Base-by-base conservation (phyloP, 2,329 filamentous ascomycete species). In the Calonectria pseudoreteaudii region DNA sequence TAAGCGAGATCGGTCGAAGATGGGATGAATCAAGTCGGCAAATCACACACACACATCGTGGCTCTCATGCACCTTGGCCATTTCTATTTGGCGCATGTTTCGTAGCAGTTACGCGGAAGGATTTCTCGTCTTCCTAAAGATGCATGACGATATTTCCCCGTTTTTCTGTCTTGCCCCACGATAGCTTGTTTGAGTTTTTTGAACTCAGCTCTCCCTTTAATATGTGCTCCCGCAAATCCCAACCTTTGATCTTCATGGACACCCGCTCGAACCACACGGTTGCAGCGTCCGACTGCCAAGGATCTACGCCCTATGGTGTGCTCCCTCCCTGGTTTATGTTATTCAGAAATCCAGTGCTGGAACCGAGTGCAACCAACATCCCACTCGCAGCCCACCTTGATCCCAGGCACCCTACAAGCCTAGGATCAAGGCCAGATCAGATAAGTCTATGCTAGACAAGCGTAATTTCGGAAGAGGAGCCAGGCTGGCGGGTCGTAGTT, bases 391-490 rank as follows among this genome's bases (percentile, higher is more conserved):
- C n/a, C 71, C 58, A 41, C 28, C 38, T n/a, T 31, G 10, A 16
- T 31, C 31, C 41, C 34, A 65, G 47, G 36, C 66, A 41, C 41
- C 28, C 49, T 67, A 58, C 23, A 2, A 36, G 60, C 50, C 50
- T 58, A 58, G 70, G 73, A 64, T 72, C 72, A 72, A 44, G 69
- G 30, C 53, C 73, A 70, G 52, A 79, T 74, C 77, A 78, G 78
- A 79, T 78, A 79, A 78, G 76, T 74, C 44, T 69, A 74, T 28
- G 44, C 74, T 71, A 66, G 71, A 78, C 75, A 75, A 30, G 20
- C 30, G 75, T 23, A 80, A 80, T 78, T 74, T 80, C 70, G 70
- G 69, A 14, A 71, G 77, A 79, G 77, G 78, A 75, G 67, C 70
- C 62, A 71, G 70, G 74, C 70, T 56, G 56, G 36, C 68, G 75